Evolutionary conservation across 1,284 basidiomycete species (phyloP).

Genomic region (Sutorius eximius): DNA sequence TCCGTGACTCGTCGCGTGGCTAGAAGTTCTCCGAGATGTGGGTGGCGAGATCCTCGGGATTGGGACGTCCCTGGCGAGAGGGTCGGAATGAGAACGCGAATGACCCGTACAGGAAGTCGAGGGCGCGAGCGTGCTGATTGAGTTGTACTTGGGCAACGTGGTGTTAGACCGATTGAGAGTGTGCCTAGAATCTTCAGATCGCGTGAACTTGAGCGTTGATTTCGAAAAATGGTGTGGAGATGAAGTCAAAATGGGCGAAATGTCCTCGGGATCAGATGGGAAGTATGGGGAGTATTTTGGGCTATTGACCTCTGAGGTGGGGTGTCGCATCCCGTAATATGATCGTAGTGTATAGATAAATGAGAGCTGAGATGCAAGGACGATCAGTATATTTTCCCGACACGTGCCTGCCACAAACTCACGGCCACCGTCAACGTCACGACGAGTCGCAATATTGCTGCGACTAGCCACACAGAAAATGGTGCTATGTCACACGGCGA

Average conservation of each 20-base stretch:
- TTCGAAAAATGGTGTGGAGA: conserved; percentile 15
- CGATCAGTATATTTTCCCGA: conserved; percentile 6
- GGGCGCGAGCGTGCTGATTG: conserved; percentile 29
- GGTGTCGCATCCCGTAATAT: conserved; percentile 22
- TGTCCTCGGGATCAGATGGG: conserved; percentile 25
- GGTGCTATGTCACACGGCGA: conserved; percentile 35
- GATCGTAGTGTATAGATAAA: conserved; percentile 33
- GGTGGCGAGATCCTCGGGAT: conserved; percentile 24
- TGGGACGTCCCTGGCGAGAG: conserved; percentile 10
- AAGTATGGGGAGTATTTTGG: conserved; percentile 20
- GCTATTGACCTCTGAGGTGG: conserved; percentile 6
- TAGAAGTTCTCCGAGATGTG: conserved; percentile 19
- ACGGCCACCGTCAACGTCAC: conserved; percentile 53
- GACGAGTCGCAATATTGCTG: conserved; percentile 50
- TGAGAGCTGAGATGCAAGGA: conserved; percentile 32
- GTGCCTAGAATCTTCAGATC: conserved; percentile 22
- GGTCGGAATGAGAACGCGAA: conserved; percentile 22
- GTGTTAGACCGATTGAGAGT: conserved; percentile 23
- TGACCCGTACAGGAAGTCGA: conserved; percentile 28
- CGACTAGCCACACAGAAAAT: conserved; percentile 54
- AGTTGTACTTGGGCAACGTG: conserved; percentile 31
- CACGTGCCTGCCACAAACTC: conserved; percentile 26
- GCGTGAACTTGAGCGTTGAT: conserved; percentile 15
- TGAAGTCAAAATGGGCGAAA: conserved; percentile 20
- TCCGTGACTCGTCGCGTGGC: conserved; percentile 10